Evolutionary conservation across 2,329 filamentous ascomycete species (phyloP).

Genomic region (Colletotrichum camelliae): DNA sequence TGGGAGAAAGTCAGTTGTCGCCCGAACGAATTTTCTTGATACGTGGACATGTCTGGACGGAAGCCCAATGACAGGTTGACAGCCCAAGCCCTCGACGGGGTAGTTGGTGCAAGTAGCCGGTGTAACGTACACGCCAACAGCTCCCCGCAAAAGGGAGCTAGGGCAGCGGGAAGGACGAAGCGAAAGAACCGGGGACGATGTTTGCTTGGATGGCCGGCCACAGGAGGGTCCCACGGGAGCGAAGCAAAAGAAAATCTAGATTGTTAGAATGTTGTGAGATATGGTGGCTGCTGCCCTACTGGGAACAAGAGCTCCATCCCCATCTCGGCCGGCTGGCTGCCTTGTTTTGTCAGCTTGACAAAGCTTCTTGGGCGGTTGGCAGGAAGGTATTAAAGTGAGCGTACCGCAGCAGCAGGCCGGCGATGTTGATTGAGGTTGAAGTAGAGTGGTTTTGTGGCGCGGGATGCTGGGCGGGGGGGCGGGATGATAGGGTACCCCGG

Average conservation of each 20-base stretch:
- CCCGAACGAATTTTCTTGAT: neutral
- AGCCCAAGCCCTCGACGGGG: neutral
- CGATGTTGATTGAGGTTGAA: constrained; percentile 8
- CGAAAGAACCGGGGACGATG: neutral
- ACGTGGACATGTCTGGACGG: neutral
- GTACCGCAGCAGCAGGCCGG: neutral
- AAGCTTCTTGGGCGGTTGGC: neutral
- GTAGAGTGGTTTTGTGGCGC: constrained; percentile 16
- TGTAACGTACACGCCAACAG: neutral
- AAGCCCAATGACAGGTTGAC: neutral
- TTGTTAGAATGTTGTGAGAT: neutral
- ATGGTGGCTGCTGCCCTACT: neutral
- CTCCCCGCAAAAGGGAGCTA: neutral
- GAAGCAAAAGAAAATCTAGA: neutral
- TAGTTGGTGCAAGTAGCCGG: constrained; percentile 14
- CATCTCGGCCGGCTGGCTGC: constrained; percentile 36
- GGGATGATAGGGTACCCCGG: neutral
- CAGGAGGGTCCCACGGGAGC: neutral
- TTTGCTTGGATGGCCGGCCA: neutral
- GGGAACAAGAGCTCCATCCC: constrained; percentile 28
- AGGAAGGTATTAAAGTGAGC: neutral
- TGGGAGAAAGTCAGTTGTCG: neutral
- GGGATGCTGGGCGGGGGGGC: neutral
- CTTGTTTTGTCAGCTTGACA: constrained; percentile 22
- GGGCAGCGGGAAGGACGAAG: neutral